Percentiles rank a stretch among this genome's conserved stretches.
These are phyloP conservation scores for Trichoderma asperellum DNA, from an alignment of 2,329 filamentous ascomycete genomes.

Conservation along the genomic window DNA sequence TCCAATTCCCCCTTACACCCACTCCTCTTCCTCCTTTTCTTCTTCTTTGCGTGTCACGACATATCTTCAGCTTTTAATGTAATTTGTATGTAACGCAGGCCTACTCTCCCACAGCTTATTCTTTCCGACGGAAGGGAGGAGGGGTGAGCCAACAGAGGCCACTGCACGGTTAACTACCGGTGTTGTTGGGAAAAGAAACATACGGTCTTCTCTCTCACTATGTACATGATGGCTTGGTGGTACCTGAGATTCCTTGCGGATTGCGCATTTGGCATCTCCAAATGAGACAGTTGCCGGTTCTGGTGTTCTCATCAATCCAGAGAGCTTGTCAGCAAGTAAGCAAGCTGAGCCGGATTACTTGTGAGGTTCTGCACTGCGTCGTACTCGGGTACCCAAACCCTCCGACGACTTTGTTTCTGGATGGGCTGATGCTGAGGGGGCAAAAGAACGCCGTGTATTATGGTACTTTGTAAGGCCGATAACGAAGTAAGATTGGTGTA, in stretches of 20 bases:
- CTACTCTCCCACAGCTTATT: neutral
- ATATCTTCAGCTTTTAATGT: neutral
- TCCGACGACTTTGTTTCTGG: neutral
- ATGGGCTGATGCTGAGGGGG: neutral
- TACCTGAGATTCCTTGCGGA: conserved; percentile 8
- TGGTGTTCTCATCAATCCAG: neutral
- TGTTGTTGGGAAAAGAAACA: neutral
- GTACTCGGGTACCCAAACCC: conserved; percentile 13
- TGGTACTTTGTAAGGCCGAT: neutral
- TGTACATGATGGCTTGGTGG: neutral
- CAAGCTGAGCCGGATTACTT: conserved; percentile 9
- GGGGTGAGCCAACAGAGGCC: neutral
- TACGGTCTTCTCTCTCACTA: neutral
- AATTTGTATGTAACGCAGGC: neutral
- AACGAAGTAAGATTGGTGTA: conserved; percentile 3
- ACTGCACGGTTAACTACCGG: neutral
- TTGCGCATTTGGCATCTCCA: neutral
- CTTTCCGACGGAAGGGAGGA: neutral
- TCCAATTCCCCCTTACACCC: neutral
- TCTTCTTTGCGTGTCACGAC: neutral
- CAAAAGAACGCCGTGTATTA: neutral
- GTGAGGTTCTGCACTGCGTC: neutral
- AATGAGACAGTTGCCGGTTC: conserved; percentile 17
- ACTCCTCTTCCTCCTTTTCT: neutral
- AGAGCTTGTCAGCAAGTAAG: neutral